A percentile compares a stretch with the other conserved stretches of the same genome.
These are phyloP conservation scores for Paramyrothecium sp. DNA, from an alignment of 2,329 filamentous ascomycete species.

Conservation along the genomic window DNA sequence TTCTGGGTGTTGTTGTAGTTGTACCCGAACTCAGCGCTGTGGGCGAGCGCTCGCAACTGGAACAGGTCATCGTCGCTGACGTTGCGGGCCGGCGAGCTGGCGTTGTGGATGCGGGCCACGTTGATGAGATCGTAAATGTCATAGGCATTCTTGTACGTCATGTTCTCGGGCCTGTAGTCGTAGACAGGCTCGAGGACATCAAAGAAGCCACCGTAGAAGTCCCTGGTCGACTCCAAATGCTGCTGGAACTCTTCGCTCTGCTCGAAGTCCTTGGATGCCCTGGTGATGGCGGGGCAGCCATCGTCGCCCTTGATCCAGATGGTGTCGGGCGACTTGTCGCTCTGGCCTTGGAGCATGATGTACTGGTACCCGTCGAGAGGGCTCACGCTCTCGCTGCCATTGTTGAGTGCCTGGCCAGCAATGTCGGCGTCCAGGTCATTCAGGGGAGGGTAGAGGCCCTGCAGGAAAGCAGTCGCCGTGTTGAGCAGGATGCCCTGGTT, in stretches of 20 bases:
- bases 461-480: conserved; percentile 33
- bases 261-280: conserved; percentile 22
- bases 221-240: conserved; percentile 21
- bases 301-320: conserved; percentile 37
- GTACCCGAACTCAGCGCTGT: conserved; percentile 27
- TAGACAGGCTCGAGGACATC: conserved; percentile 27
- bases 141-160: conserved; percentile 32
- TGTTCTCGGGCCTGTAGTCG: conserved; percentile 24
- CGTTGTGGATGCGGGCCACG: conserved; percentile 30
- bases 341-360: conserved; percentile 26
- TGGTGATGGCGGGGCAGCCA: conserved; percentile 24
- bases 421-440: conserved; percentile 21
- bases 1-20: conserved; percentile 28
- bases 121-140: conserved; percentile 34
- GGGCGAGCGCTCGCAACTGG: conserved; percentile 29
- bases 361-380: conserved; percentile 33
- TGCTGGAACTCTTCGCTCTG: conserved; percentile 22
- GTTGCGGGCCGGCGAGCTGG: conserved; percentile 24
- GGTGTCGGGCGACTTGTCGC: conserved; percentile 28
- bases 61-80: conserved; percentile 28
- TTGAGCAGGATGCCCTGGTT: conserved; percentile 29
- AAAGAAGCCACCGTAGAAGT: conserved; percentile 28
- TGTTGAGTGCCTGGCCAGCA: conserved; percentile 25
- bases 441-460: conserved; percentile 32
- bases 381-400: conserved; percentile 22